Evolutionary conservation across 345 rosid species (phyloP).

Genomic region (Boechera divaricarpa): DNA sequence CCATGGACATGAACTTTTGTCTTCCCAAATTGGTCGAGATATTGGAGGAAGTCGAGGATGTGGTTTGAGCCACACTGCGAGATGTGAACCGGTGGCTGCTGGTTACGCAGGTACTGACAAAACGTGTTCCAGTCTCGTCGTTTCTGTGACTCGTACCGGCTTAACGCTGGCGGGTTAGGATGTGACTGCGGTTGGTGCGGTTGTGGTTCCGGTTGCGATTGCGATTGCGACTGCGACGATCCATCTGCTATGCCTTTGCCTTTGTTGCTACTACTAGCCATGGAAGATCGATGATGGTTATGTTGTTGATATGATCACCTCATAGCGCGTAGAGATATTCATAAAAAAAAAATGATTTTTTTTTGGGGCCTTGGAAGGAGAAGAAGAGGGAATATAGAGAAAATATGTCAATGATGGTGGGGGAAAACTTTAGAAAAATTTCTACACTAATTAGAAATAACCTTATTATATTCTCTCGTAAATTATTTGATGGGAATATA

Average conservation of each 20-base stretch:
- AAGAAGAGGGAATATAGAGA: constrained; percentile 33
- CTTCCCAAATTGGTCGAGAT: constrained; percentile 87
- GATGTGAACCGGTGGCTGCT: constrained; percentile 74
- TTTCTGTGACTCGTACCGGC: constrained; percentile 87
- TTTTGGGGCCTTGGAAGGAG: constrained; percentile 16
- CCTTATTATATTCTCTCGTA: constrained; percentile 42
- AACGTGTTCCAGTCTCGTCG: constrained; percentile 94
- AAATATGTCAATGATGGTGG: constrained; percentile 49
- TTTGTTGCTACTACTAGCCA: constrained; percentile 56
- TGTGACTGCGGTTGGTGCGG: constrained; percentile 53
- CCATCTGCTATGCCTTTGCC: constrained; percentile 76
- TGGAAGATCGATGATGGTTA: constrained; percentile 23
- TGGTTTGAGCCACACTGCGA: constrained; percentile 68
- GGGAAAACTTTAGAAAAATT: constrained; percentile 36
- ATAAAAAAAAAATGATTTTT: neutral
- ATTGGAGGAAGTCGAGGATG: constrained; percentile 82
- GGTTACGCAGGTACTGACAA: constrained; percentile 85
- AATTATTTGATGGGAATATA: constrained; percentile 47
- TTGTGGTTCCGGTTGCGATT: constrained; percentile 36
- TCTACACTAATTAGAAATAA: constrained; percentile 27
- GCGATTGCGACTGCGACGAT: constrained; percentile 37
- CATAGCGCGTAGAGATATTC: constrained; percentile 25
- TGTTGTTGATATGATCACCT: constrained; percentile 13
- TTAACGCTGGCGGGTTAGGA: constrained; percentile 48
- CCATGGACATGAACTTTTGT: constrained; percentile 86